A percentile compares a stretch with the other conserved stretches of the same genome.
Evolutionary conservation across 345 rosid genomes (phyloP).

Genomic region (Xanthoceras sorbifolium): DNA sequence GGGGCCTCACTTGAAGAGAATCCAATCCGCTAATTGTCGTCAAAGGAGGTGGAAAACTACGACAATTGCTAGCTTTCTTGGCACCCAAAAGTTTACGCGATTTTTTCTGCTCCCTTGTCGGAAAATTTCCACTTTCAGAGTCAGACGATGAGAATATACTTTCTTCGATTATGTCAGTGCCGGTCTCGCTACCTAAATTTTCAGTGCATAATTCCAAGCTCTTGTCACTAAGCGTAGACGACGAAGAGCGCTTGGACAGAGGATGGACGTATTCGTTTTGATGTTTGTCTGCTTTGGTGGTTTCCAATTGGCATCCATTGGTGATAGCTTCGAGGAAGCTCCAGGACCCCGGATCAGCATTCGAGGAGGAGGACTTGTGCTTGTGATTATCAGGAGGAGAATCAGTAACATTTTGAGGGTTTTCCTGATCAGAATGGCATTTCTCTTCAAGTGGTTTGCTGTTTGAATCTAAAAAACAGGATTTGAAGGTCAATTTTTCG

Average conservation of each 20-base stretch:
- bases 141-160: conserved; percentile 29
- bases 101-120: conserved; percentile 32
- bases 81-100: conserved; percentile 24
- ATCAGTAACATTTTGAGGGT: not conserved
- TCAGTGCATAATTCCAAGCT: conserved; percentile 89
- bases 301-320: conserved; percentile 12
- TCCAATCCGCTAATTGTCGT: conserved; percentile 62
- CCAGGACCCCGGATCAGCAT: conserved; percentile 41
- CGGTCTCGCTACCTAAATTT: conserved; percentile 79
- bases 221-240: conserved; percentile 56
- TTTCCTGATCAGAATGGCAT: conserved; percentile 20
- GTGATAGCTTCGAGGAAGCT: conserved; percentile 55
- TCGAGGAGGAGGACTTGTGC: conserved; percentile 18
- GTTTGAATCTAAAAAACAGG: conserved; percentile 35
- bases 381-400: conserved; percentile 1
- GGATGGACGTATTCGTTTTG: conserved; percentile 44
- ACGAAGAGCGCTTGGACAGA: conserved; percentile 39
- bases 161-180: conserved; percentile 48
- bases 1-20: conserved; percentile 54
- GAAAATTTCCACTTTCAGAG: conserved; percentile 11
- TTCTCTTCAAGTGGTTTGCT: conserved; percentile 24
- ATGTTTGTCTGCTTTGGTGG: conserved; percentile 25
- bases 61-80: conserved; percentile 30
- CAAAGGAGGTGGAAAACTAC: conserved; percentile 77
- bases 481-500: conserved; percentile 39